Conservation (phyloP, 331 rosid genomes). For the Arachis monticola region DNA sequence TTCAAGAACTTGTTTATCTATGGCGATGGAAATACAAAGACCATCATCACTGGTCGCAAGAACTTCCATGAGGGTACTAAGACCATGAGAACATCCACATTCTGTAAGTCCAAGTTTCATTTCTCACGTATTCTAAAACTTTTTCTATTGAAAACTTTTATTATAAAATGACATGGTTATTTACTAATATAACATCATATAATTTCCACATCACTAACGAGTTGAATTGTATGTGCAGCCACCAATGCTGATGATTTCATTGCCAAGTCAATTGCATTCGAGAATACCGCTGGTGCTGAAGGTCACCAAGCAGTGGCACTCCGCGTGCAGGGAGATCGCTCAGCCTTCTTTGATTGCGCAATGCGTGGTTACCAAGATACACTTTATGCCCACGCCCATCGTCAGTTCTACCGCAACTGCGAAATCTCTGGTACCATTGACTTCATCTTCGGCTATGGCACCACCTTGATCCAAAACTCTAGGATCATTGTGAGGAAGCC, state of each 20-base stretch:
- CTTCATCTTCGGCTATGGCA: constrained; percentile 52
- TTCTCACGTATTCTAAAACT: background rate
- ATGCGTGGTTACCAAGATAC: constrained; percentile 59
- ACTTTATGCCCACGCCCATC: constrained; percentile 39
- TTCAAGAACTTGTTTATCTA: constrained; percentile 42
- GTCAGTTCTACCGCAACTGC: constrained; percentile 55
- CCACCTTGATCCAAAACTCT: constrained; percentile 50
- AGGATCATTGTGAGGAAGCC: constrained; percentile 55
- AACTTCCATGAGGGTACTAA: constrained; percentile 17
- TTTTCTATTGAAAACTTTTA: background rate
- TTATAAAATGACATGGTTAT: too few relatives aligned
- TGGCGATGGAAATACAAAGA: constrained; percentile 55
- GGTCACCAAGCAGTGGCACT: constrained; percentile 62
- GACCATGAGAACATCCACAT: constrained; percentile 43
- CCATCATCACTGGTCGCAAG: constrained; percentile 50
- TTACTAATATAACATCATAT: too few relatives aligned
- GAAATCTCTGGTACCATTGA: constrained; percentile 58
- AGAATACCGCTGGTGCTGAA: constrained; percentile 51
- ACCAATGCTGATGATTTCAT: constrained; percentile 38
- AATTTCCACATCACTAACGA: background rate
- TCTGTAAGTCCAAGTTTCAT: constrained; percentile 38
- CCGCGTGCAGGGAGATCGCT: constrained; percentile 38
- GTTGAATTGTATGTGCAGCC: constrained; percentile 33
- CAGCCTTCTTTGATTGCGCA: constrained; percentile 41
- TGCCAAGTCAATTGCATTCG: constrained; percentile 45